phyloP scores from a whole-genome alignment of 225 moss, liverwort and hornwort genomes.

The Anthoceros angustus region DNA sequence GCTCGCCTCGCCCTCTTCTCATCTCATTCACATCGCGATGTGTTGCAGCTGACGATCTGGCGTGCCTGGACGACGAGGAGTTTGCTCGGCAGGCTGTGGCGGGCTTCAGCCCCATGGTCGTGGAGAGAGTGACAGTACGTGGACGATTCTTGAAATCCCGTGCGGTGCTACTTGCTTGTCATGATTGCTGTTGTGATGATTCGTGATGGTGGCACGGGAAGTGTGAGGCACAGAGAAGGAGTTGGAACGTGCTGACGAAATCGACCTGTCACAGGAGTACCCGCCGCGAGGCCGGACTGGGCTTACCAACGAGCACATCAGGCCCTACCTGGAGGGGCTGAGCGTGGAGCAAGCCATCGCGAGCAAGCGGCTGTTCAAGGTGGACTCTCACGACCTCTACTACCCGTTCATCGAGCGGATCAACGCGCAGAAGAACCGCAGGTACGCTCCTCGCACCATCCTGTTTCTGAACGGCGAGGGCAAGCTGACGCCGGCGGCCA shows the following conservation, averaged over 20 bases:
- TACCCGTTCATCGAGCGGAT: slow-evolving; percentile 43
- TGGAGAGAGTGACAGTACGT: neutral
- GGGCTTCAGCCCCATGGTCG: neutral
- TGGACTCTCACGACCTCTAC: slow-evolving; percentile 42
- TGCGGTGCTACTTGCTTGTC: neutral
- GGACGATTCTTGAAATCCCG: neutral
- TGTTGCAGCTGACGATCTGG: neutral
- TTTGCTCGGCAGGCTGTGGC: neutral
- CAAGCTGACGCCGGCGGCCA: slow-evolving; percentile 39
- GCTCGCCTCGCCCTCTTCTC: neutral
- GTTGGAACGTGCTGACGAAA: neutral
- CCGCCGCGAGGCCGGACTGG: slow-evolving; percentile 10
- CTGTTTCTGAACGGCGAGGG: slow-evolving; percentile 38
- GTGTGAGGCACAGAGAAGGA: too few species aligned
- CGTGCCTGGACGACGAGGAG: neutral
- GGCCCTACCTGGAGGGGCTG: slow-evolving; percentile 35
- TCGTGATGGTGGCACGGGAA: neutral
- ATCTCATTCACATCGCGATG: neutral
- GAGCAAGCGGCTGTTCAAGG: slow-evolving; percentile 30
- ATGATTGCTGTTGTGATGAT: neutral
- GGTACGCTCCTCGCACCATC: slow-evolving; percentile 42
- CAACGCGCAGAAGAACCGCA: slow-evolving; percentile 27
- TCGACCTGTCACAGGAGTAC: slow-evolving; percentile 6
- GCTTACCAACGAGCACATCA: slow-evolving; percentile 6
- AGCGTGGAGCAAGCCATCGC: slow-evolving; percentile 25